Evolutionary conservation across 768 basidiomycete genomes (phyloP).

Genomic region (Mrakia blollopis): DNA sequence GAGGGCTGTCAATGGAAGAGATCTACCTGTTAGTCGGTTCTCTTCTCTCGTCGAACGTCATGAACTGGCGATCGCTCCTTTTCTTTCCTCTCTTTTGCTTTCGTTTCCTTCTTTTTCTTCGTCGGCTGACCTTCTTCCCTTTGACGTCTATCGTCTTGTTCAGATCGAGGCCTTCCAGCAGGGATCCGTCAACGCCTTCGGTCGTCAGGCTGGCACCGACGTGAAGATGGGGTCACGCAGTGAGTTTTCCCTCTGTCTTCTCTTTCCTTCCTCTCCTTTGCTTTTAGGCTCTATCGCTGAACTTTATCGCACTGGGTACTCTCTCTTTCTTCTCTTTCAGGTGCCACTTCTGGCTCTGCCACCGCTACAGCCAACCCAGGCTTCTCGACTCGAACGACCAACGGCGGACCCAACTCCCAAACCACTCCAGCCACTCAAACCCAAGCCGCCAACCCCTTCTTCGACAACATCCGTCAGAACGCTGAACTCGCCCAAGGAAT

Average conservation of each 20-base stretch:
- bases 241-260: not conserved
- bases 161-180: constrained; percentile 29
- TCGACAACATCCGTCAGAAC: constrained; percentile 81
- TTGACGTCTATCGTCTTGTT: too few relatives aligned
- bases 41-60: not conserved
- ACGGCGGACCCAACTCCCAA: not conserved
- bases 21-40: constrained; percentile 25
- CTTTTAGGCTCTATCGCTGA: not conserved
- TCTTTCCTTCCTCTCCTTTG: not conserved
- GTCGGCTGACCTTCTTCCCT: not conserved
- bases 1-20: constrained; percentile 28
- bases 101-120: not conserved
- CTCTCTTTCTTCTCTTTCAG: not conserved
- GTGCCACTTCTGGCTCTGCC: not conserved
- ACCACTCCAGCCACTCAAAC: constrained; percentile 19
- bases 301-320: not conserved
- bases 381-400: too few relatives aligned
- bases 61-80: not conserved
- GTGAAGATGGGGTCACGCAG: constrained; percentile 15
- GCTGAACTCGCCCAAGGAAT: constrained; percentile 62
- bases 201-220: constrained; percentile 5
- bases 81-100: not conserved
- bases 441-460: constrained; percentile 78
- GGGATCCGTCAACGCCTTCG: constrained; percentile 20
- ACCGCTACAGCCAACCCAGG: not conserved